phyloP scores from a whole-genome alignment of 1,139 yeast species.

The Lodderomyces jiufengensis region DNA sequence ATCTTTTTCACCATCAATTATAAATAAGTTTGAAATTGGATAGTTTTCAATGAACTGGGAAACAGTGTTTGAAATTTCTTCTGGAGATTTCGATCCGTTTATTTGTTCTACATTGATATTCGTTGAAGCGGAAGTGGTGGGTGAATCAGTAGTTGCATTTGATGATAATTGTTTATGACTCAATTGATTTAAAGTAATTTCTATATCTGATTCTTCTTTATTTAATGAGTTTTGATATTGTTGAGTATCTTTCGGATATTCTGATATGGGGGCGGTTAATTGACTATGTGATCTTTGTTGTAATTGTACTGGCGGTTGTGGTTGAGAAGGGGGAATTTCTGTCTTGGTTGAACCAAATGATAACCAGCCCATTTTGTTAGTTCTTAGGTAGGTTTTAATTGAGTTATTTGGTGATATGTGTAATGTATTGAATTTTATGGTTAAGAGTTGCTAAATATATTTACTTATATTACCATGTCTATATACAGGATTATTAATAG shows the following conservation, averaged over 20 bases:
- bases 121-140: conserved; percentile 3
- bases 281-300: conserved; percentile 34
- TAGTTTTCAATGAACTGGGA: conserved; percentile 17
- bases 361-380: conserved; percentile 14
- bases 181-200: conserved; percentile 33
- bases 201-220: conserved; percentile 28
- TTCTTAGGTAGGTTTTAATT: too few species aligned
- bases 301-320: conserved; percentile 10
- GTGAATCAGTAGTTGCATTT: too few species aligned
- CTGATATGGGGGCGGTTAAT: not conserved
- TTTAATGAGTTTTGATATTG: conserved; percentile 16
- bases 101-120: conserved; percentile 7
- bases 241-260: not conserved
- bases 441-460: not conserved
- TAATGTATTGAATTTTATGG: not conserved
- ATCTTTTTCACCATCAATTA: conserved; percentile 45
- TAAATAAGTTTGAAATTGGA: conserved; percentile 32
- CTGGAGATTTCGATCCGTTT: not conserved
- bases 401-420: too few species aligned
- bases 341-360: conserved; percentile 9
- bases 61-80: conserved; percentile 15
- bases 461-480: not conserved
- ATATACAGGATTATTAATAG: conserved; percentile 2
- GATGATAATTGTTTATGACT: conserved; percentile 2
- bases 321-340: conserved; percentile 1